Conservation (phyloP, 495 filamentous ascomycete species). For the Penicillium coprophilum region DNA sequence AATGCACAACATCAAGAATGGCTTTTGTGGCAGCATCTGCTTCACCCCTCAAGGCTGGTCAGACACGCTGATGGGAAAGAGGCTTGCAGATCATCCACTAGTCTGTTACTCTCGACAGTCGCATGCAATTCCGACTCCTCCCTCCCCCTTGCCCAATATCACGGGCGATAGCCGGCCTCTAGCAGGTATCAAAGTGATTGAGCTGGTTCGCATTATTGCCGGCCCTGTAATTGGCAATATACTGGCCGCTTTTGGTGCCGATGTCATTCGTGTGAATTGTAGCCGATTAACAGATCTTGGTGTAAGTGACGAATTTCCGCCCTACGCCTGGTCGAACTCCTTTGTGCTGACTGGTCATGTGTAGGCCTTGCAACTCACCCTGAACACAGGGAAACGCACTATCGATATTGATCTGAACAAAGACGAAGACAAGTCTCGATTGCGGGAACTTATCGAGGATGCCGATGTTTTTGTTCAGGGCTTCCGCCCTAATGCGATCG, state of each 20-base stretch:
- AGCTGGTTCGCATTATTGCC: conserved; percentile 59
- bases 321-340: background rate
- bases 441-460: conserved; percentile 48
- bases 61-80: conserved; percentile 28
- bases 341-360: background rate
- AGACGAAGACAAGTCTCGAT: conserved; percentile 39
- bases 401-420: conserved; percentile 52
- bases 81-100: conserved; percentile 22
- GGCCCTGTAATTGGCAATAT: conserved; percentile 52
- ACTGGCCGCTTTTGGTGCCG: conserved; percentile 57
- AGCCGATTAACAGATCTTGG: conserved; percentile 49
- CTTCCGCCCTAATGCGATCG: conserved; percentile 46
- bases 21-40: conserved; percentile 31
- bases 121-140: conserved; percentile 22
- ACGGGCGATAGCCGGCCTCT: conserved; percentile 42
- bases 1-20: conserved; percentile 25
- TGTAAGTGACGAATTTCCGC: conserved; percentile 6
- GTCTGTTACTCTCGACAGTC: conserved; percentile 21
- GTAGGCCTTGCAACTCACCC: conserved; percentile 37
- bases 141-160: conserved; percentile 11
- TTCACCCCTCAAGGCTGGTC: conserved; percentile 24
- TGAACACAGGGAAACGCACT: conserved; percentile 61
- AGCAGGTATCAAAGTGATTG: conserved; percentile 58
- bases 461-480: conserved; percentile 60
- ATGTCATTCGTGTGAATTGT: conserved; percentile 58